These are phyloP conservation scores for Fremontodendron californicum DNA, from an alignment of 345 rosid species.

Conservation along the genomic window DNA sequence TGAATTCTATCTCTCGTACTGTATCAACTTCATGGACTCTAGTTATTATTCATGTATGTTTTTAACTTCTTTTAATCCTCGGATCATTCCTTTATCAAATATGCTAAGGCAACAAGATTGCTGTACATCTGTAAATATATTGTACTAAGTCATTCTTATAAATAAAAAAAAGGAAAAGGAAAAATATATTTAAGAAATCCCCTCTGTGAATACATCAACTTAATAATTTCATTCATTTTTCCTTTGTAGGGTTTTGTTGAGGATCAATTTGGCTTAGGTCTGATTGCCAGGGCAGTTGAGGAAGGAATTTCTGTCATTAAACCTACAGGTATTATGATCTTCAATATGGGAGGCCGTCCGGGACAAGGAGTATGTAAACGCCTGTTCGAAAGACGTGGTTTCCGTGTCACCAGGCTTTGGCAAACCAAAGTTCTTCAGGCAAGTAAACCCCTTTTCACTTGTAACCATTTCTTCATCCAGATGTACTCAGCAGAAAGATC, in stretches of 20 bases:
- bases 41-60: background rate
- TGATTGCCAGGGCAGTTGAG: conserved; percentile 96
- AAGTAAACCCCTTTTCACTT: conserved; percentile 20
- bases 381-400: conserved; percentile 91
- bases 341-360: conserved; percentile 98
- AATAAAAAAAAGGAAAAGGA: no score
- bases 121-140: background rate
- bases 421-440: conserved; percentile 94
- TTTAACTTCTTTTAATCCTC: background rate
- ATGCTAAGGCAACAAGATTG: conserved; percentile 1
- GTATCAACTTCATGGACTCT: background rate
- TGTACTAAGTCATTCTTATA: background rate
- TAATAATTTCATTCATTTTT: background rate
- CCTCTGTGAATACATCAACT: background rate
- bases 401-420: conserved; percentile 77
- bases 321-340: conserved; percentile 89
- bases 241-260: conserved; percentile 78
- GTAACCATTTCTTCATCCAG: conserved; percentile 19
- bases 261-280: conserved; percentile 97
- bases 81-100: background rate
- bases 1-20: background rate
- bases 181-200: background rate
- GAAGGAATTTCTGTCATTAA: conserved; percentile 94
- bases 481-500: conserved; percentile 25
- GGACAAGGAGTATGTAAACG: conserved; percentile 93